Evolutionary conservation across 208 protist species (phyloP).

Genomic region (Crithidia sp.): DNA sequence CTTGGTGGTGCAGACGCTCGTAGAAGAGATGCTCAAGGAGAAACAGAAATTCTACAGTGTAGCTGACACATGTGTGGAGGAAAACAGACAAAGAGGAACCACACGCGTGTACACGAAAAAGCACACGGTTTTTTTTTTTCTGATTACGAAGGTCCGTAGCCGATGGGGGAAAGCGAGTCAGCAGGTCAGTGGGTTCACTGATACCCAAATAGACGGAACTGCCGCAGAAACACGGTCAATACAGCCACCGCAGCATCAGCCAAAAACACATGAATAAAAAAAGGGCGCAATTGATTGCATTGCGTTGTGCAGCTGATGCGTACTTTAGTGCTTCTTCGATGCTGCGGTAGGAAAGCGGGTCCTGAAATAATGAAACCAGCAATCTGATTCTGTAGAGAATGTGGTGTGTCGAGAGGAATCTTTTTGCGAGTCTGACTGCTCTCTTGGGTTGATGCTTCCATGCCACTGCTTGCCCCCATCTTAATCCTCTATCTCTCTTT

Average conservation of each 20-base stretch:
- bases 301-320: too few species aligned
- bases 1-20: slow-evolving; percentile 30
- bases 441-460: not conserved
- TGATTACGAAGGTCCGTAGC: not conserved
- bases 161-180: not conserved
- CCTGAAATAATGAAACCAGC: too few species aligned
- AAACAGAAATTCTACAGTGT: not conserved
- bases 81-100: not conserved
- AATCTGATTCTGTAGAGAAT: not conserved
- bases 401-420: not conserved
- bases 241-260: too few species aligned
- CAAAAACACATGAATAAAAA: too few species aligned
- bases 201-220: too few species aligned
- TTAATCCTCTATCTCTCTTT: slow-evolving; percentile 17
- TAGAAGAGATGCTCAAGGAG: slow-evolving; percentile 1
- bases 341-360: too few species aligned
- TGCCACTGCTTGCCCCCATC: not conserved
- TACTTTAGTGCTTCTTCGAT: too few species aligned
- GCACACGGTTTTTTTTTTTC: not conserved
- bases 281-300: too few species aligned
- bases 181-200: too few species aligned
- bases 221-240: not conserved
- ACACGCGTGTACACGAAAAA: not conserved
- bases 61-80: not conserved
- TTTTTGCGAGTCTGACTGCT: not conserved